These are phyloP conservation scores for Xylaria venustula DNA, from an alignment of 495 filamentous ascomycete species.

Conservation along the genomic window DNA sequence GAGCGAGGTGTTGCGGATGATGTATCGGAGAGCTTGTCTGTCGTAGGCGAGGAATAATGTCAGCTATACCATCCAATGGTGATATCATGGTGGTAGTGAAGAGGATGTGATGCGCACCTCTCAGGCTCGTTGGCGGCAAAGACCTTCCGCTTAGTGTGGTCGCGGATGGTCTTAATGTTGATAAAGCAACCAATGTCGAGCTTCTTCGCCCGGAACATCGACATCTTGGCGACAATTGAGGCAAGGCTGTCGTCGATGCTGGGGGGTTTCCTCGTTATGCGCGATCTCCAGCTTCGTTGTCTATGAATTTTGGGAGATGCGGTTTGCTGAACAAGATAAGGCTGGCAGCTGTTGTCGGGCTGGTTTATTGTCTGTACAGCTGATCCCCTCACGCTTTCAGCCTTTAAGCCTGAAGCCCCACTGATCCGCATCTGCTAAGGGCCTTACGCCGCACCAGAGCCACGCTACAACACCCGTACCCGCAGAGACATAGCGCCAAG, in stretches of 20 bases:
- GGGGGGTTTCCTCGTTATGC: not conserved
- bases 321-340: not conserved
- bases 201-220: slow-evolving; percentile 81
- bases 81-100: not conserved
- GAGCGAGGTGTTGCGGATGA: slow-evolving; percentile 87
- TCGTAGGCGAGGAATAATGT: not conserved
- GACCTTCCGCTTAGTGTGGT: slow-evolving; percentile 92
- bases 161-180: slow-evolving; percentile 81
- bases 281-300: not conserved
- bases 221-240: slow-evolving; percentile 53
- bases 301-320: slow-evolving; percentile 23
- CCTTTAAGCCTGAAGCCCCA: not conserved
- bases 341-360: not conserved
- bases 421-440: not conserved
- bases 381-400: not conserved
- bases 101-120: slow-evolving; percentile 54
- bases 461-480: not conserved
- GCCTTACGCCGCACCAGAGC: not conserved
- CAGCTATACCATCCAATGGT: slow-evolving; percentile 1
- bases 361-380: no score
- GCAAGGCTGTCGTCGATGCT: slow-evolving; percentile 7
- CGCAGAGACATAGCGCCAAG: not conserved
- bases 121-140: slow-evolving; percentile 82
- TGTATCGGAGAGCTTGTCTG: slow-evolving; percentile 94
- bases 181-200: slow-evolving; percentile 82